A percentile compares a stretch with the other conserved stretches of the same genome.
phyloP scores from a whole-genome alignment of 1,284 basidiomycete species.

The Rhodofomes roseus region DNA sequence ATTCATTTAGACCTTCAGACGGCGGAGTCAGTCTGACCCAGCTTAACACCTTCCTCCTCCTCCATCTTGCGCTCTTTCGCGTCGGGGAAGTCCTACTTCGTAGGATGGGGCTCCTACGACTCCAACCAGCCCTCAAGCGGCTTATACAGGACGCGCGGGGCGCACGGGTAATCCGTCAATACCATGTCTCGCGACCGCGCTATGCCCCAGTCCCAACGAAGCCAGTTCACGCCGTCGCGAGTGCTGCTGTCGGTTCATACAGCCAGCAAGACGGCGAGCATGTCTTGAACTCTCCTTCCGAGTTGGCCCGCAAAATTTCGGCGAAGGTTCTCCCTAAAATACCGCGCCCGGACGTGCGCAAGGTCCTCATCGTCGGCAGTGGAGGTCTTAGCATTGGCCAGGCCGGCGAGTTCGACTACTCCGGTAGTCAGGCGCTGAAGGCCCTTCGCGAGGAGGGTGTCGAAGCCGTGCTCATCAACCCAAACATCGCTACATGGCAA shows the following conservation, averaged over 20 bases:
- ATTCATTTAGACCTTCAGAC: not conserved
- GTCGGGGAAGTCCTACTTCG: conserved; percentile 1
- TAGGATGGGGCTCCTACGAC: conserved; percentile 23
- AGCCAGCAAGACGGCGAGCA: conserved; percentile 56
- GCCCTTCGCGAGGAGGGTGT: conserved; percentile 95
- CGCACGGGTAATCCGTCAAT: conserved; percentile 20
- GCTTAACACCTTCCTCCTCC: not conserved
- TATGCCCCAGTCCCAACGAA: conserved; percentile 33
- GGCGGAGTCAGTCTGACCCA: not conserved
- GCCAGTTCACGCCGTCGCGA: conserved; percentile 33
- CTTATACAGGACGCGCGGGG: conserved; percentile 15
- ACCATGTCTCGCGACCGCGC: conserved; percentile 32
- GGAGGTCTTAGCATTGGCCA: conserved; percentile 98
- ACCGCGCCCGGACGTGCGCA: conserved; percentile 86
- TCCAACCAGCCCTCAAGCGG: conserved; percentile 18
- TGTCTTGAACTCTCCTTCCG: conserved; percentile 88
- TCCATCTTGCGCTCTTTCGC: not conserved
- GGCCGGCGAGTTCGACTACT: conserved; percentile 99
- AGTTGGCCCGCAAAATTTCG: conserved; percentile 87
- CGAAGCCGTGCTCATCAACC: conserved; percentile 94
- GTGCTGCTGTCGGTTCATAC: conserved; percentile 28
- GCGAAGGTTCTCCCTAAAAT: conserved; percentile 88
- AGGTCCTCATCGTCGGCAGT: conserved; percentile 94
- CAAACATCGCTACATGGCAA: conserved; percentile 97
- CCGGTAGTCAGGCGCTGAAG: conserved; percentile 98